Conservation (phyloP, 177 flowering plant genomes). For the Vitis hybrid region DNA sequence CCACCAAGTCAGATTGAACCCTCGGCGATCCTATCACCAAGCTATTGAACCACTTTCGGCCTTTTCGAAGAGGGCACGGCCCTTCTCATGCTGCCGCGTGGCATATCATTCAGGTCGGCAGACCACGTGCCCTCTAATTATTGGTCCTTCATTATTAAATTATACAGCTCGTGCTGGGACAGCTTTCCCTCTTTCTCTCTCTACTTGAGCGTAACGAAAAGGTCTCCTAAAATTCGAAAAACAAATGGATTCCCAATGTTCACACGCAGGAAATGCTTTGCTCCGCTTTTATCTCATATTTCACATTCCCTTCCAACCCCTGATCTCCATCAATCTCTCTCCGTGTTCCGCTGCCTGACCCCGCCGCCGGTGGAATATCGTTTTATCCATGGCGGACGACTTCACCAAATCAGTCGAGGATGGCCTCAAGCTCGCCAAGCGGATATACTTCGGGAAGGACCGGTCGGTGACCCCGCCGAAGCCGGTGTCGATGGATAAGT, state of each 20-base stretch:
- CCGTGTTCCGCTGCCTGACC: background rate
- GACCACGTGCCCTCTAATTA: no score
- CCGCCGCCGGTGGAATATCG: background rate
- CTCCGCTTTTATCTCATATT: no score
- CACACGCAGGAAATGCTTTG: background rate
- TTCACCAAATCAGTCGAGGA: slow-evolving; percentile 68
- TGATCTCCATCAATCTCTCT: slow-evolving; percentile 2
- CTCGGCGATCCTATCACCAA: no score
- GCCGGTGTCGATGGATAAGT: slow-evolving; percentile 51
- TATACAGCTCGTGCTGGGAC: no score
- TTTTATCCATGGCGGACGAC: slow-evolving; percentile 39
- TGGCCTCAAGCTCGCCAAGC: slow-evolving; percentile 63
- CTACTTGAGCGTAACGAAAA: no score
- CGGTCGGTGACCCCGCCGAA: slow-evolving; percentile 61
- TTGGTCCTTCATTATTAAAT: no score
- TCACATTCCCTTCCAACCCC: background rate
- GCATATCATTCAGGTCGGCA: no score
- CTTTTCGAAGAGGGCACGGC: no score
- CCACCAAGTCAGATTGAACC: no score
- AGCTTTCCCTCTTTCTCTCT: no score
- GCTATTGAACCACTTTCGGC: no score
- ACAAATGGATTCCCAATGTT: background rate
- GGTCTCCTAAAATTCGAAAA: background rate
- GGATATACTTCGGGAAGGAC: slow-evolving; percentile 75
- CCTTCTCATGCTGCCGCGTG: no score